These are phyloP conservation scores for Phytophthora ohioensis DNA, from an alignment of 352 stramenopile species.

Conservation along the genomic window DNA sequence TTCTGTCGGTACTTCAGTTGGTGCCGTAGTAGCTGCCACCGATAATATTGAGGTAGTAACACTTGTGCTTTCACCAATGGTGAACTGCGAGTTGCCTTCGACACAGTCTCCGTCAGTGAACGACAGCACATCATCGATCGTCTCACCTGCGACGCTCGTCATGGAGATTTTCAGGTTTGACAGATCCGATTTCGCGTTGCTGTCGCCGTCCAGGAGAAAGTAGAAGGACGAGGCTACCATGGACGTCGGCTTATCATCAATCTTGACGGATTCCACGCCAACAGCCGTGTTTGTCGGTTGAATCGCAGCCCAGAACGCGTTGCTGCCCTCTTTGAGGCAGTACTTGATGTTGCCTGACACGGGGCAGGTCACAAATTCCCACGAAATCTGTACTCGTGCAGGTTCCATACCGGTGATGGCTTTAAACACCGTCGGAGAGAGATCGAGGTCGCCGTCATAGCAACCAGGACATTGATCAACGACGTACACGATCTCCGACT, in stretches of 20 bases:
- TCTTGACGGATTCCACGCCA: constrained; percentile 24
- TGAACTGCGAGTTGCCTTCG: constrained; percentile 41
- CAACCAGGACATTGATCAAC: constrained; percentile 34
- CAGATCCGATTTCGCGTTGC: constrained; percentile 43
- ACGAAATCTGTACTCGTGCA: constrained; percentile 20
- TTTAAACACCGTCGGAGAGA: constrained; percentile 29
- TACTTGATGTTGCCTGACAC: constrained; percentile 23
- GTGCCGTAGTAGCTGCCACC: background rate
- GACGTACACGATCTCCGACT: constrained; percentile 32
- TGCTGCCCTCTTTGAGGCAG: constrained; percentile 33
- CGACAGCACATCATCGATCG: constrained; percentile 60
- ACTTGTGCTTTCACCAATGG: background rate
- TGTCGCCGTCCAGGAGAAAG: constrained; percentile 60
- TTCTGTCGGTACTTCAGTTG: background rate
- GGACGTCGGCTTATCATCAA: constrained; percentile 39
- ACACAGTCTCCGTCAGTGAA: constrained; percentile 54
- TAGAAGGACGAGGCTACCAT: constrained; percentile 80
- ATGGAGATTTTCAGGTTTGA: constrained; percentile 52
- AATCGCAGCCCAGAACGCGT: constrained; percentile 29
- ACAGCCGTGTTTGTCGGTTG: constrained; percentile 24
- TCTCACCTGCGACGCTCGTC: constrained; percentile 54
- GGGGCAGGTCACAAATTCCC: constrained; percentile 34
- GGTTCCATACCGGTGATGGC: constrained; percentile 28
- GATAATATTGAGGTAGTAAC: background rate
- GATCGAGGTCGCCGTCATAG: constrained; percentile 26